Base-by-base conservation (phyloP, 345 rosid genomes). In the Melaleuca quinquenervia region DNA sequence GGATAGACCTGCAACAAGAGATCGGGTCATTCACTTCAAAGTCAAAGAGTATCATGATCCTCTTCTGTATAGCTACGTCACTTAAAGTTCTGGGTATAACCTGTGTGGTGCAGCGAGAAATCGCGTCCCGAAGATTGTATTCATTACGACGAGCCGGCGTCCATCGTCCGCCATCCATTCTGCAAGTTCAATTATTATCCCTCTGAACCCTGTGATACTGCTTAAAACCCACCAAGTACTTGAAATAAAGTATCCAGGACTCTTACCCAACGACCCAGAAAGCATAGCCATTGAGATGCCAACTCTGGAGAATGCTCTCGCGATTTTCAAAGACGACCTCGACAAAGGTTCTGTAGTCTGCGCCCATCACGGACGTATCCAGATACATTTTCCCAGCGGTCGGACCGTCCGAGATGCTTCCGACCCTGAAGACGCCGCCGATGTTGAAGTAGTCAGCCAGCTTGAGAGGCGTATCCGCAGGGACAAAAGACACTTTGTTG, bases 241-340 rank as follows among this genome's bases (percentile, higher is more conserved):
- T 52, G 7, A 82, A n/a, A 49, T 49, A 26, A 50, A 45, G 52
- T 51, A 49, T 15, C 26, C 74, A 32, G 24, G 48, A 32, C 14
- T 36, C 94, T 88, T 93, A 96, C 98, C 98, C 98, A 20, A 95
- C 98, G 4, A 97, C 98, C 95, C 96, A 95, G 86, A 96, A 96
- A 87, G 54, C 86, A 85, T 97, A 93, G 80, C 98, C 99, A 84
- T 96, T 90, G 15, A 97, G 90, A 84, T 97, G 98, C 95, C 95
- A 97, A 84, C 93, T 95, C 88, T 95, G 99, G 86, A 96, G 87
- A 13, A 95, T 91, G 56, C 87, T 87, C 91, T 97, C 98, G 27
- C 78, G 93, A 89, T 97, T 97, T 87, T 93, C 93, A 84, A 97
- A 93, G 86, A 97, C 93, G 44, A 97, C 92, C 86, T 97, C 99